Evolutionary conservation across 495 filamentous ascomycete genomes (phyloP).

Genomic region (Penicillium ochrochloron): DNA sequence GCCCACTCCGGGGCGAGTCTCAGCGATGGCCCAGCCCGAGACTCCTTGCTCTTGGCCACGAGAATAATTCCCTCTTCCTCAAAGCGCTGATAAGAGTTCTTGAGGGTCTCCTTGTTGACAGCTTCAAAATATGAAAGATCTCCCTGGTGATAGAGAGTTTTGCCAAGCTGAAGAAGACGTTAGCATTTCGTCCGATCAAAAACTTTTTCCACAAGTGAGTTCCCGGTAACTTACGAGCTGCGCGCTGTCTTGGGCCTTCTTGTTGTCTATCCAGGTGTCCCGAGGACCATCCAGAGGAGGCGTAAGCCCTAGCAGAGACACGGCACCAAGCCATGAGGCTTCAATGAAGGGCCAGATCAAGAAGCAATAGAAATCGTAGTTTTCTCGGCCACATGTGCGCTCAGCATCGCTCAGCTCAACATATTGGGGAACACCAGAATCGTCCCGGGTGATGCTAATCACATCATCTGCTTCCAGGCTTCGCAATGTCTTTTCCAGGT

Average conservation of each 20-base stretch:
- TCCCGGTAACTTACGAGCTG: constrained; percentile 66
- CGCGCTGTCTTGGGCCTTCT: constrained; percentile 78
- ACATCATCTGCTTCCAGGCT: constrained; percentile 81
- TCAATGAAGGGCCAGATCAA: constrained; percentile 98
- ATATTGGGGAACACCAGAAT: constrained; percentile 58
- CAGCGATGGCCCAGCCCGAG: constrained; percentile 60
- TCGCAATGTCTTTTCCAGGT: constrained; percentile 76
- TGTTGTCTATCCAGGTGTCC: constrained; percentile 76
- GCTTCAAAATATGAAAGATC: constrained; percentile 96
- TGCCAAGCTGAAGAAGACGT: constrained; percentile 69
- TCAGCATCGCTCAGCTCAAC: constrained; percentile 79
- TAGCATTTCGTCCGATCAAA: constrained; percentile 11
- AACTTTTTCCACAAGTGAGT: too few species aligned
- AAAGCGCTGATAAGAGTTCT: constrained; percentile 87
- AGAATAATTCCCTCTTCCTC: constrained; percentile 88
- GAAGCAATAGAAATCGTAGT: constrained; percentile 98
- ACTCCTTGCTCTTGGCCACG: constrained; percentile 64
- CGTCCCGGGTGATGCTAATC: constrained; percentile 67
- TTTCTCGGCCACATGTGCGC: constrained; percentile 78
- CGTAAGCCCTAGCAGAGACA: constrained; percentile 82
- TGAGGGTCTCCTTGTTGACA: constrained; percentile 95
- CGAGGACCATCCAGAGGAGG: constrained; percentile 65
- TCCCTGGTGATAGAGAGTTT: constrained; percentile 96
- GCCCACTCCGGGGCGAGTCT: constrained; percentile 78
- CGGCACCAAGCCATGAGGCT: constrained; percentile 84